Conservation (phyloP, 768 basidiomycete genomes). For the Mycena vulgaris region DNA sequence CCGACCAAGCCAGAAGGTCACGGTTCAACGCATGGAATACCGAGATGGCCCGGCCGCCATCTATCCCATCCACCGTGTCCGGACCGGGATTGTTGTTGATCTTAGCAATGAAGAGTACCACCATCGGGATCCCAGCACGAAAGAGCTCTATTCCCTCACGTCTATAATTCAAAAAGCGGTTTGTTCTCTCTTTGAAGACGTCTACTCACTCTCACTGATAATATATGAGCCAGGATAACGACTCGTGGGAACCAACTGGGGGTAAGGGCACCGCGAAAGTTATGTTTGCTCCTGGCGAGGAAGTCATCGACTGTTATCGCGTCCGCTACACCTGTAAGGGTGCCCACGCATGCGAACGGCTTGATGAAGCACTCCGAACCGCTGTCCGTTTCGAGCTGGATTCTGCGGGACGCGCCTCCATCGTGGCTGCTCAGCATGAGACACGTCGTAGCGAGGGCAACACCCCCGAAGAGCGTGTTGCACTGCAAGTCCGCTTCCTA, state of each 20-base stretch:
- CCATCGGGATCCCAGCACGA: no score
- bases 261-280: not conserved
- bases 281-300: not conserved
- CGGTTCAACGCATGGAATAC: no score
- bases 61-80: no score
- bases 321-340: not conserved
- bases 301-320: conserved; percentile 1
- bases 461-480: not conserved
- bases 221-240: conserved; percentile 33
- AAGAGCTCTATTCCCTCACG: no score
- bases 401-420: not conserved
- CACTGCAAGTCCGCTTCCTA: not conserved
- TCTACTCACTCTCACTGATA: no score
- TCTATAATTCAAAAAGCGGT: no score
- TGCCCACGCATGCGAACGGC: not conserved
- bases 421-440: conserved; percentile 1
- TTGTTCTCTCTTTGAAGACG: no score
- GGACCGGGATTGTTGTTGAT: no score
- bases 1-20: no score
- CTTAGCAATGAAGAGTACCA: no score
- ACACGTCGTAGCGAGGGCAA: not conserved
- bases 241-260: conserved; percentile 4
- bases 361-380: not conserved
- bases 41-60: no score
- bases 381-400: conserved; percentile 5